Percentiles rank a stretch among this genome's conserved stretches.
Conservation (phyloP, 139 green algal genomes). For the Tetradesmus lagerheimii region DNA sequence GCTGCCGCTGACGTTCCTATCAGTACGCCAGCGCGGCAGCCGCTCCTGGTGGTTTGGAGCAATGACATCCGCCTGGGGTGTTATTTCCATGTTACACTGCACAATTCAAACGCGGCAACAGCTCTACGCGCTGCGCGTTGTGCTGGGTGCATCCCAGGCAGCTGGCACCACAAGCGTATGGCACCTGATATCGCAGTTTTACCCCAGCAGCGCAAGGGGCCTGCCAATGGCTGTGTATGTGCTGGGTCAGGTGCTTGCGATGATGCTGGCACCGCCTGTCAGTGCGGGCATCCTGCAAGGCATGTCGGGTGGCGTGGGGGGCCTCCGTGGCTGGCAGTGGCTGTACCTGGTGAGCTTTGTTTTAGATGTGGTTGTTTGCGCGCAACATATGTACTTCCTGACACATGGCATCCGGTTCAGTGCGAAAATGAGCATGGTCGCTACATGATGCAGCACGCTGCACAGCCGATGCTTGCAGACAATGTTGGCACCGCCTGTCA, state of each 20-base stretch:
- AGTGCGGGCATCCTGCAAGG: neutral
- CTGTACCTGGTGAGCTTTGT: neutral
- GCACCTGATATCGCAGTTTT: neutral
- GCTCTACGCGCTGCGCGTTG: neutral
- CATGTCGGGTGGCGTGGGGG: neutral
- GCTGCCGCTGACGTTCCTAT: neutral
- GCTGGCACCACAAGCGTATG: neutral
- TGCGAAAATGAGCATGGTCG: no score
- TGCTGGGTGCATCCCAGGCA: neutral
- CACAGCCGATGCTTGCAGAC: neutral
- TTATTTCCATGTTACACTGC: neutral
- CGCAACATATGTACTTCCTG: no score
- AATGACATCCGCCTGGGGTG: neutral
- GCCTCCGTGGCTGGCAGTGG: neutral
- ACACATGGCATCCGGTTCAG: no score
- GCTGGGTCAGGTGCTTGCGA: neutral
- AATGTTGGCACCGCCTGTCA: neutral
- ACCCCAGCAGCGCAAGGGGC: neutral
- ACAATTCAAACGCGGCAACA: neutral
- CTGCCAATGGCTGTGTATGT: neutral
- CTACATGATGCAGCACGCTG: no score
- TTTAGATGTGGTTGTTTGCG: no score
- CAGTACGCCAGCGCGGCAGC: neutral
- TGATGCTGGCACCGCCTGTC: neutral
- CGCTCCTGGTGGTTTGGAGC: neutral